Evolutionary conservation across 768 basidiomycete genomes (phyloP).

Genomic region (Suillus weaverae): DNA sequence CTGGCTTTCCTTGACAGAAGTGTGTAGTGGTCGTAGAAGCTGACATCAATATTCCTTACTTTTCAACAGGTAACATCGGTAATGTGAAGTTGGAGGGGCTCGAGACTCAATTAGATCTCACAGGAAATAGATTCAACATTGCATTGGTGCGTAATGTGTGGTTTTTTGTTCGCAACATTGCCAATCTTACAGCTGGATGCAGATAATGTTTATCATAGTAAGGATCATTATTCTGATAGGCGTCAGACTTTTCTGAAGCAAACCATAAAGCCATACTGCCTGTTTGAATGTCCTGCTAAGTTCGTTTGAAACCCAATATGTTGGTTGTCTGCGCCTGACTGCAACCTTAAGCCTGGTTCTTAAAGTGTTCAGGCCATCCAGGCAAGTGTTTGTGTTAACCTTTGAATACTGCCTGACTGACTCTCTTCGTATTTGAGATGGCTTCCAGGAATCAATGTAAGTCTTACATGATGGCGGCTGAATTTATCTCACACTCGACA

Average conservation of each 20-base stretch:
- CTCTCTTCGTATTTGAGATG: conserved; percentile 37
- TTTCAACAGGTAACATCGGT: conserved; percentile 28
- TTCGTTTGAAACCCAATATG: conserved; percentile 23
- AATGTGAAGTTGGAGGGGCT: conserved; percentile 67
- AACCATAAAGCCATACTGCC: conserved; percentile 16
- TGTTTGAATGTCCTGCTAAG: conserved; percentile 68
- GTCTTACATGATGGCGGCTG: conserved; percentile 13
- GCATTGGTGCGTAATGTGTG: conserved; percentile 51
- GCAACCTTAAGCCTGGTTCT: conserved; percentile 36
- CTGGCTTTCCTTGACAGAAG: conserved; percentile 64
- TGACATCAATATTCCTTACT: not conserved
- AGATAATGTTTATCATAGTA: conserved; percentile 71
- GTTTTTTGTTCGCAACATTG: not conserved
- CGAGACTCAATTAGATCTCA: conserved; percentile 49
- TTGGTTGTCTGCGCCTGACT: not conserved
- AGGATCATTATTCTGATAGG: conserved; percentile 17
- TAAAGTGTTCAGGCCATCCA: conserved; percentile 64
- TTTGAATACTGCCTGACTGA: conserved; percentile 19
- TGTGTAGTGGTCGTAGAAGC: conserved; percentile 16
- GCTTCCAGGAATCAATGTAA: conserved; percentile 65
- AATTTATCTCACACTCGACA: not conserved
- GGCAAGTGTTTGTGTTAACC: conserved; percentile 21
- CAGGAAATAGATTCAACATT: conserved; percentile 60
- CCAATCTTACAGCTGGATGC: not conserved
- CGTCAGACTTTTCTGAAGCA: not conserved